Percentiles rank a stretch among this genome's conserved stretches.
Conservation (phyloP, 345 rosid genomes). For the Leavenworthia alabamica region DNA sequence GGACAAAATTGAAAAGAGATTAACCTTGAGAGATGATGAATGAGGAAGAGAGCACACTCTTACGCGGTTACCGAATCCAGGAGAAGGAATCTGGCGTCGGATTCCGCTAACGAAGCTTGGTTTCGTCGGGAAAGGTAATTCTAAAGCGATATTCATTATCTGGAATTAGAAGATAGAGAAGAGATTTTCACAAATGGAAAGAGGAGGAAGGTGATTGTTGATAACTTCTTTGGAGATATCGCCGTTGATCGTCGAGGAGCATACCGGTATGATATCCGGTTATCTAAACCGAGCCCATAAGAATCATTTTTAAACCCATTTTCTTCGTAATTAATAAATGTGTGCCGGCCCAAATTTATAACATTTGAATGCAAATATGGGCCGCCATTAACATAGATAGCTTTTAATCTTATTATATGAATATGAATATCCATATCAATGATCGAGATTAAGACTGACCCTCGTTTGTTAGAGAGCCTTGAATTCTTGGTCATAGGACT, state of each 20-base stretch:
- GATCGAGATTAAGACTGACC: conserved; percentile 57
- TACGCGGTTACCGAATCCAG: background rate
- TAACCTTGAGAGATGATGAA: conserved; percentile 26
- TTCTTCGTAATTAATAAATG: background rate
- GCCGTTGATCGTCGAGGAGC: conserved; percentile 7
- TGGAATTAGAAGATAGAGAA: background rate
- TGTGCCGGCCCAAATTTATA: too few relatives aligned
- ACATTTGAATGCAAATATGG: background rate
- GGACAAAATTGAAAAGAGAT: background rate
- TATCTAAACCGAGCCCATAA: background rate
- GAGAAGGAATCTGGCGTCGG: background rate
- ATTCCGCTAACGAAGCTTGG: background rate
- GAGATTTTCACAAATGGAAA: background rate
- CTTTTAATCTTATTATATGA: background rate
- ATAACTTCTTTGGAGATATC: conserved; percentile 37
- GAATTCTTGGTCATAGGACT: conserved; percentile 63
- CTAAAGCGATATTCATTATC: background rate
- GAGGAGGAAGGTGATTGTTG: background rate
- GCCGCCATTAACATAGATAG: background rate
- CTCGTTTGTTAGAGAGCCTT: conserved; percentile 57
- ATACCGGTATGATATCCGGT: conserved; percentile 2
- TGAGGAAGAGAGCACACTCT: conserved; percentile 16
- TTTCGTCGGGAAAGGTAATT: conserved; percentile 12
- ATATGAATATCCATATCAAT: background rate
- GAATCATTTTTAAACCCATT: background rate